Evolutionary conservation across 768 basidiomycete species (phyloP).

Genomic region (Strobilomyces echinocephalus): DNA sequence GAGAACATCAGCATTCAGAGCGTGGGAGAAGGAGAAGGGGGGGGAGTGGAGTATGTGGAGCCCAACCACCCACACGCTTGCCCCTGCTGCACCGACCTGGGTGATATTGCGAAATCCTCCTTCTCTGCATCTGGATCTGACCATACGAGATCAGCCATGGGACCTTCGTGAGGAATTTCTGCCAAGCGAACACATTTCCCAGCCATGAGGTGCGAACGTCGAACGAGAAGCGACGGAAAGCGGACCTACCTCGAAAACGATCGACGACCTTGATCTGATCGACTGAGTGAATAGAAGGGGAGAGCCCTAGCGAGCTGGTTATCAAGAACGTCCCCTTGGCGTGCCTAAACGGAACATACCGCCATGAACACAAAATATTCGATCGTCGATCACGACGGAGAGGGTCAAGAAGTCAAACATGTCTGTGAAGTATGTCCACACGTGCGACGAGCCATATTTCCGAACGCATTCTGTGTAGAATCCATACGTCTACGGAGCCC

Average conservation of each 20-base stretch:
- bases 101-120: constrained; percentile 98
- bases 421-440: constrained; percentile 99
- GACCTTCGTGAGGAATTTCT: constrained; percentile 99
- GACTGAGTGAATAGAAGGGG: constrained; percentile 97
- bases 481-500: constrained; percentile 75
- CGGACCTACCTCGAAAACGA: constrained; percentile 79
- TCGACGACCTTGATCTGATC: constrained; percentile 99
- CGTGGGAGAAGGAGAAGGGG: constrained; percentile 8
- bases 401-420: constrained; percentile 99
- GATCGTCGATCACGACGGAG: constrained; percentile 97
- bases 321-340: constrained; percentile 1
- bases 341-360: constrained; percentile 43
- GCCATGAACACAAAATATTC: constrained; percentile 98
- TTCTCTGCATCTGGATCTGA: constrained; percentile 99
- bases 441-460: constrained; percentile 93
- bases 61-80: constrained; percentile 4
- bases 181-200: constrained; percentile 9
- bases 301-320: constrained; percentile 59
- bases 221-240: constrained; percentile 19
- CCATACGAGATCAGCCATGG: constrained; percentile 99
- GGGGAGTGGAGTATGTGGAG: constrained; percentile 11
- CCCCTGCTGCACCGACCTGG: constrained; percentile 55
- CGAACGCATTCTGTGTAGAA: constrained; percentile 98
- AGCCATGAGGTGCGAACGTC: constrained; percentile 22
- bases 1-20: constrained; percentile 6